A percentile compares a stretch with the other conserved stretches of the same genome.
Evolutionary conservation across 2,329 filamentous ascomycete species (phyloP).

Genomic region (Colletotrichum coccodes): DNA sequence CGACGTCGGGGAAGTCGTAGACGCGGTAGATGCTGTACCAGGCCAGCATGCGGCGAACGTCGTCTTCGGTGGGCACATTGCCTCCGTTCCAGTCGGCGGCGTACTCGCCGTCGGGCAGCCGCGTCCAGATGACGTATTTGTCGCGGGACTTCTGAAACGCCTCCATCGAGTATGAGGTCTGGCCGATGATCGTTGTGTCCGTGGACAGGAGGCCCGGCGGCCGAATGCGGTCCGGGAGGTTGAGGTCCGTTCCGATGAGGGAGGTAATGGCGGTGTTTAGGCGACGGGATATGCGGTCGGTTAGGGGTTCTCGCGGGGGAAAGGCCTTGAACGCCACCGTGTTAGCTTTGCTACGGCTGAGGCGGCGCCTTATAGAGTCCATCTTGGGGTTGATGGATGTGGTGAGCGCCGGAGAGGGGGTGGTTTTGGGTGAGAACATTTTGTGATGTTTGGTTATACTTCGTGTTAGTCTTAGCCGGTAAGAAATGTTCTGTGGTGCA

Average conservation of each 20-base stretch:
- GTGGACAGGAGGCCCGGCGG: neutral
- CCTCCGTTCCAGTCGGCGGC: neutral
- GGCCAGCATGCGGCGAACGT: neutral
- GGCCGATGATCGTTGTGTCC: neutral
- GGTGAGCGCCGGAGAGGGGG: neutral
- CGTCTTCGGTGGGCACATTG: neutral
- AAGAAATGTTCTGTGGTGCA: neutral
- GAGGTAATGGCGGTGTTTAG: neutral
- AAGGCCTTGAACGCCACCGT: neutral
- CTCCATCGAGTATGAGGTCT: neutral
- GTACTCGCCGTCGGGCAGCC: neutral
- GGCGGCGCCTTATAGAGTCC: neutral
- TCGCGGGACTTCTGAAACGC: neutral
- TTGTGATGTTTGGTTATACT: neutral
- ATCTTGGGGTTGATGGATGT: neutral
- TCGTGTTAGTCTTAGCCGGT: neutral
- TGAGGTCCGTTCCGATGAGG: neutral
- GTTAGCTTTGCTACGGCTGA: neutral
- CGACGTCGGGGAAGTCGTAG: neutral
- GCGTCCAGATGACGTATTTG: neutral
- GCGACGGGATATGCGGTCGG: neutral
- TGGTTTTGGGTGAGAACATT: neutral
- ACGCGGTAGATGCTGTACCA: neutral
- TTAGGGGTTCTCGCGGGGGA: neutral
- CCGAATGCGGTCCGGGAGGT: constrained; percentile 1